These are phyloP conservation scores for Peronospora farinosa DNA, from an alignment of 352 stramenopile species.

Conservation along the genomic window DNA sequence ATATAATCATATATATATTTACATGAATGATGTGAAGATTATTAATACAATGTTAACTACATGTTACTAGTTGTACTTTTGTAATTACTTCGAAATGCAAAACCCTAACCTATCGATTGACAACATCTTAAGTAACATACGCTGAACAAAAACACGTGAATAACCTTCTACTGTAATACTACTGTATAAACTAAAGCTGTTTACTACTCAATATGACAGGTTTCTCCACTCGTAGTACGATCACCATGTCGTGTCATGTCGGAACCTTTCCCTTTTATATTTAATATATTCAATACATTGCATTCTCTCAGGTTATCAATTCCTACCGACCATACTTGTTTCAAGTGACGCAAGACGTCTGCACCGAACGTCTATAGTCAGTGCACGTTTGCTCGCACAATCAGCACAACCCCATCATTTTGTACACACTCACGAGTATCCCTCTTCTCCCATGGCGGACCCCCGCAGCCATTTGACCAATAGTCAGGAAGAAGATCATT, in stretches of 20 bases:
- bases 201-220: conserved; percentile 1
- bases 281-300: background rate
- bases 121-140: too few species aligned
- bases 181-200: background rate
- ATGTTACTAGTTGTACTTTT: too few species aligned
- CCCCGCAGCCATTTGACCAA: conserved; percentile 24
- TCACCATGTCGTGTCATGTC: too few species aligned
- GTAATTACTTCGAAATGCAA: too few species aligned
- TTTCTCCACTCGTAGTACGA: too few species aligned
- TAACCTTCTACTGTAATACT: too few species aligned
- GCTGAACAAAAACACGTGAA: too few species aligned
- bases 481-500: conserved; percentile 46
- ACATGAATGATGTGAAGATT: too few species aligned
- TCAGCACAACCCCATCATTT: background rate
- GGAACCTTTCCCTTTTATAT: background rate
- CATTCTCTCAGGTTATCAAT: background rate
- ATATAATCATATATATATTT: too few species aligned
- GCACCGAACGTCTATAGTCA: conserved; percentile 10
- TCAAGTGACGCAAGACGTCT: conserved; percentile 2
- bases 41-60: too few species aligned
- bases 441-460: conserved; percentile 13
- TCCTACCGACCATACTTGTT: conserved; percentile 2
- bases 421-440: background rate
- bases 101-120: too few species aligned
- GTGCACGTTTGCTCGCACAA: background rate